These are phyloP conservation scores for Komagataella pseudopastoris DNA, from an alignment of 805 yeast species.

Conservation along the genomic window DNA sequence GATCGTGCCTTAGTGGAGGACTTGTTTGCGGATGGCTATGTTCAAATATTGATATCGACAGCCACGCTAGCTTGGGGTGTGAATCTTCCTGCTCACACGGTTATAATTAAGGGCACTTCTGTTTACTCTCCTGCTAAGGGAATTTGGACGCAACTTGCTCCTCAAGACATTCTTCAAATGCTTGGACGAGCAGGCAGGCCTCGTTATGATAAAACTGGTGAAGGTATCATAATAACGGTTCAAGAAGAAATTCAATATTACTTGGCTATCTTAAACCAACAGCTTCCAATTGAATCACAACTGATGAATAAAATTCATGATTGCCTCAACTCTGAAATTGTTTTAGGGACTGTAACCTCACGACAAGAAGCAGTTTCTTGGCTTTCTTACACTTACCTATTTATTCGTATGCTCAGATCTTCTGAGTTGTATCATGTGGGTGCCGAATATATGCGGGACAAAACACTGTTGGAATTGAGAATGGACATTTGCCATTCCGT, in stretches of 20 bases:
- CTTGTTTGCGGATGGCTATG: slow-evolving; percentile 74
- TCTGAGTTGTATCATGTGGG: slow-evolving; percentile 72
- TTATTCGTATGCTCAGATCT: slow-evolving; percentile 60
- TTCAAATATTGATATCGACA: slow-evolving; percentile 77
- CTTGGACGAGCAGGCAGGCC: slow-evolving; percentile 98
- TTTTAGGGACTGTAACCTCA: slow-evolving; percentile 47
- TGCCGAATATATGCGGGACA: slow-evolving; percentile 42
- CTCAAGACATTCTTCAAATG: slow-evolving; percentile 94
- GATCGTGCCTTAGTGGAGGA: slow-evolving; percentile 78
- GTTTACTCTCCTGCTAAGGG: slow-evolving; percentile 87
- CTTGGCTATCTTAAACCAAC: slow-evolving; percentile 81
- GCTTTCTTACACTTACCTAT: slow-evolving; percentile 71
- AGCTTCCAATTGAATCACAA: slow-evolving; percentile 86
- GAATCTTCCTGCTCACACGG: slow-evolving; percentile 90
- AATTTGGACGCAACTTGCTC: slow-evolving; percentile 80
- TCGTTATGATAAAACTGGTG: slow-evolving; percentile 82
- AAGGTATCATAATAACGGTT: slow-evolving; percentile 84
- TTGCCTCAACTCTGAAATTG: slow-evolving; percentile 77
- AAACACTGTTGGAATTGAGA: slow-evolving; percentile 35
- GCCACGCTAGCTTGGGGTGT: slow-evolving; percentile 98
- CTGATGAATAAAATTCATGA: slow-evolving; percentile 60
- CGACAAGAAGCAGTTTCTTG: slow-evolving; percentile 64
- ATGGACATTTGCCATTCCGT: slow-evolving; percentile 70
- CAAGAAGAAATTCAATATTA: slow-evolving; percentile 81
- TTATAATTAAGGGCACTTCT: slow-evolving; percentile 85